Conservation (phyloP, 352 stramenopile genomes). For the Phytophthora palmivora region DNA sequence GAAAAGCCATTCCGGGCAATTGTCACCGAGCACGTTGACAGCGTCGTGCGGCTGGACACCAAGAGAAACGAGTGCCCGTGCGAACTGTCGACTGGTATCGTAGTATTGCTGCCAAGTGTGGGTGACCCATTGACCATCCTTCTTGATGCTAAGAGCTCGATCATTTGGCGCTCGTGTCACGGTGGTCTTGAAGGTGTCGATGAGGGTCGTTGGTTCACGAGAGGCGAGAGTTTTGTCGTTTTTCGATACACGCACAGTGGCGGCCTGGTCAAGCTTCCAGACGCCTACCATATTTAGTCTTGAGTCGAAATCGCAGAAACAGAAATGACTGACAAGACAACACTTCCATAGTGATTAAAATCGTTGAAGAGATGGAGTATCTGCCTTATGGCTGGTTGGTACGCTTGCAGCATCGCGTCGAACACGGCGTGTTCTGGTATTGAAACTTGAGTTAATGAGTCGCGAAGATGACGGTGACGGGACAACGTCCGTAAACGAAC, state of each 20-base stretch:
- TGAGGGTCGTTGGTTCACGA: conserved; percentile 43
- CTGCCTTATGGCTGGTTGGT: too few species aligned
- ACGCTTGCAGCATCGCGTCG: too few species aligned
- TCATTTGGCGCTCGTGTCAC: conserved; percentile 32
- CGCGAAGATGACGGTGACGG: conserved; percentile 1
- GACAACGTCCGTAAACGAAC: conserved; percentile 4
- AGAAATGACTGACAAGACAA: conserved; percentile 1
- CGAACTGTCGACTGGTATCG: conserved; percentile 63
- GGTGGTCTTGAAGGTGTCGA: conserved; percentile 46
- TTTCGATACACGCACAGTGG: conserved; percentile 10
- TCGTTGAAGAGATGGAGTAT: too few species aligned
- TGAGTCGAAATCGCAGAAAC: background rate
- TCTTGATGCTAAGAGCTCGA: conserved; percentile 48
- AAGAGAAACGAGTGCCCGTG: conserved; percentile 69
- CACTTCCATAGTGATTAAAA: too few species aligned
- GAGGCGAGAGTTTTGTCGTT: conserved; percentile 28
- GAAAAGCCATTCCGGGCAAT: conserved; percentile 88
- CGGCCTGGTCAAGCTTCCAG: conserved; percentile 22
- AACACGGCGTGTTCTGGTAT: too few species aligned
- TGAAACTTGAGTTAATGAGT: too few species aligned
- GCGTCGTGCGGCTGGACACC: conserved; percentile 73
- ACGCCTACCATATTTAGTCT: conserved; percentile 14
- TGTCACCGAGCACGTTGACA: conserved; percentile 86
- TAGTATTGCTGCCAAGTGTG: conserved; percentile 84
- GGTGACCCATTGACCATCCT: conserved; percentile 49